Percentiles rank a stretch among this genome's conserved stretches.
Conservation (phyloP, 257 asterid species). For the Rehmannia glutinosa region DNA sequence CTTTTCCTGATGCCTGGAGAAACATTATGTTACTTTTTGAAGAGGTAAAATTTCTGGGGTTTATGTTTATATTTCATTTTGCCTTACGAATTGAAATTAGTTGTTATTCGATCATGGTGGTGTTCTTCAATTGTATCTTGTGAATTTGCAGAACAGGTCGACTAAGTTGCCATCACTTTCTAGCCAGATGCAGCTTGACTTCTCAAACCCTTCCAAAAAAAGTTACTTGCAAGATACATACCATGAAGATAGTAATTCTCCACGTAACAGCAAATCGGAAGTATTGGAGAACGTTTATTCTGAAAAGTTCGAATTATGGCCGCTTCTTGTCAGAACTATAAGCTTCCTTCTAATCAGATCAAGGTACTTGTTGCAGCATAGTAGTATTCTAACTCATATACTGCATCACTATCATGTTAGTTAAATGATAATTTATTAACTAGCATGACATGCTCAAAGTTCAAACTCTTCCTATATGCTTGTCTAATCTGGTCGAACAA, state of each 20-base stretch:
- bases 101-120: conserved; percentile 10
- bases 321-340: conserved; percentile 62
- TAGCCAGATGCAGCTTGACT: conserved; percentile 42
- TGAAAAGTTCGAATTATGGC: conserved; percentile 52
- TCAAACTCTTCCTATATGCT: too few relatives aligned
- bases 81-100: too few relatives aligned
- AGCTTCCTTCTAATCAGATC: conserved; percentile 65
- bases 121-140: conserved; percentile 22
- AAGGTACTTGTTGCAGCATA: conserved; percentile 43
- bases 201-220: conserved; percentile 54
- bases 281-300: conserved; percentile 21
- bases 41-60: conserved; percentile 61
- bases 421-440: too few relatives aligned
- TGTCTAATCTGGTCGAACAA: too few relatives aligned
- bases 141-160: conserved; percentile 69
- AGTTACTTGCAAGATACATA: conserved; percentile 24
- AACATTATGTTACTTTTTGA: conserved; percentile 80
- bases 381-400: background rate
- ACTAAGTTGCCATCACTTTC: conserved; percentile 41
- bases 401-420: too few relatives aligned
- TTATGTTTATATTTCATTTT: too few relatives aligned
- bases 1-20: conserved; percentile 92
- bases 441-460: too few relatives aligned
- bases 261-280: conserved; percentile 25
- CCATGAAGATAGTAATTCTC: conserved; percentile 27